Conservation (phyloP, 202 grass and related monocot genomes). For the Digitaria exilis region DNA sequence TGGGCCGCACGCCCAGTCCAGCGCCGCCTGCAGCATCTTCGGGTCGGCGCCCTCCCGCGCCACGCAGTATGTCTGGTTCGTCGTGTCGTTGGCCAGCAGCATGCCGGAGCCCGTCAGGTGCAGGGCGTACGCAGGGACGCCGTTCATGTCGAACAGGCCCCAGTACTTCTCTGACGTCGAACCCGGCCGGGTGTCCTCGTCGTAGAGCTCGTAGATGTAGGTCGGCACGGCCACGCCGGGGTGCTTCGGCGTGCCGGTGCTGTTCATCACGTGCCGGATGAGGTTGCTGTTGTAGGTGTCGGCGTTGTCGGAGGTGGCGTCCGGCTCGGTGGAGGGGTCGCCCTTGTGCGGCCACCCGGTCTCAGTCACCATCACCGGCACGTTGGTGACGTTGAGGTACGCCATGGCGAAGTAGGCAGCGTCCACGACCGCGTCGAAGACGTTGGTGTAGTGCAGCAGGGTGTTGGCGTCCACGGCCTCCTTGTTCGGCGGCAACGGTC, state of each 20-base stretch:
- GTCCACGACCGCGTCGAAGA: slow-evolving; percentile 91
- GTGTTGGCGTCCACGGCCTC: slow-evolving; percentile 98
- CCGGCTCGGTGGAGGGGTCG: slow-evolving; percentile 70
- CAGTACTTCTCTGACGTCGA: slow-evolving; percentile 80
- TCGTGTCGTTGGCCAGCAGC: slow-evolving; percentile 90
- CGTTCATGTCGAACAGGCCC: slow-evolving; percentile 88
- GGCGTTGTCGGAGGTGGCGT: slow-evolving; percentile 88
- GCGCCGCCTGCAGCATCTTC: slow-evolving; percentile 92
- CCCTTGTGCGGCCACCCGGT: slow-evolving; percentile 99
- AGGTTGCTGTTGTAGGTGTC: slow-evolving; percentile 98
- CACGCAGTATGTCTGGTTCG: slow-evolving; percentile 90
- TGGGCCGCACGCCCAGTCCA: slow-evolving; percentile 92
- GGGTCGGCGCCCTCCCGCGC: slow-evolving; percentile 68
- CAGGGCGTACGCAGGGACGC: slow-evolving; percentile 77
- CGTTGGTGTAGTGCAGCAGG: slow-evolving; percentile 96
- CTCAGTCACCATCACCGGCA: slow-evolving; percentile 87
- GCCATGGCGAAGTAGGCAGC: slow-evolving; percentile 97
- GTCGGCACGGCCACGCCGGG: slow-evolving; percentile 83
- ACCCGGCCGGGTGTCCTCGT: slow-evolving; percentile 78
- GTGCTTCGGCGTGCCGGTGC: slow-evolving; percentile 95
- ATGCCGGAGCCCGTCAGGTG: slow-evolving; percentile 82
- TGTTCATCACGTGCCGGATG: slow-evolving; percentile 93
- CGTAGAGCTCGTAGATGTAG: slow-evolving; percentile 92
- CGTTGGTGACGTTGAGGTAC: slow-evolving; percentile 91
- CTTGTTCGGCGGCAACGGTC: slow-evolving; percentile 91